phyloP scores from a whole-genome alignment of 2,329 filamentous ascomycete species.

The Scedosporium boydii region DNA sequence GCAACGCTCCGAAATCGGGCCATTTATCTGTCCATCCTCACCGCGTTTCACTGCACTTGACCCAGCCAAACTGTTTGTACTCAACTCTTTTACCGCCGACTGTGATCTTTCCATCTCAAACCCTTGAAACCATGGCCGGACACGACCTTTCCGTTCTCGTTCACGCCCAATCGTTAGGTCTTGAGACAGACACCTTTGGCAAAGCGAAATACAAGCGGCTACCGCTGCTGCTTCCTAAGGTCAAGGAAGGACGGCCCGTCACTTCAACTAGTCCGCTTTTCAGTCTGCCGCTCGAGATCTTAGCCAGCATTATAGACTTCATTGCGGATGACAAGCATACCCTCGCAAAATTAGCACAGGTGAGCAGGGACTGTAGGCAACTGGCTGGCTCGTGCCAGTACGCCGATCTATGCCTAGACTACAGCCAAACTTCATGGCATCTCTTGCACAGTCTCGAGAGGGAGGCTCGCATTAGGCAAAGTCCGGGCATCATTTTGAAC shows the following conservation, averaged over 20 bases:
- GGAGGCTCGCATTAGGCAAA: neutral
- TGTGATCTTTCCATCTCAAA: neutral
- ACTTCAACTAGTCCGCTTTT: neutral
- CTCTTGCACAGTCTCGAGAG: neutral
- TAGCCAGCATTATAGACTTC: neutral
- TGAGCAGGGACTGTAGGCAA: neutral
- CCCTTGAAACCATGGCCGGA: neutral
- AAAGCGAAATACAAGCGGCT: neutral
- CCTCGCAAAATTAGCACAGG: neutral
- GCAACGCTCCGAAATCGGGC: too few relatives aligned
- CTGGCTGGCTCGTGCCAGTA: neutral
- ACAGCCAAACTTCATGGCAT: neutral
- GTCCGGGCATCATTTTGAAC: neutral
- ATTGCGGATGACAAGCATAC: neutral
- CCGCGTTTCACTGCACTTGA: too few relatives aligned
- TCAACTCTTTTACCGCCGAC: neutral
- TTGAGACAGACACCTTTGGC: neutral
- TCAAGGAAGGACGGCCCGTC: neutral
- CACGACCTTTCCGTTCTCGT: neutral
- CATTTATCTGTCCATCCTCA: too few relatives aligned
- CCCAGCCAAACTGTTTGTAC: too few relatives aligned
- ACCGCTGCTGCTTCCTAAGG: neutral
- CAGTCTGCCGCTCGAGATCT: neutral
- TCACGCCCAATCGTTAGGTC: neutral
- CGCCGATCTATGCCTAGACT: neutral